Evolutionary conservation across 164 flowering plant genomes (phyloP).

Genomic region (Sextonia rubra): DNA sequence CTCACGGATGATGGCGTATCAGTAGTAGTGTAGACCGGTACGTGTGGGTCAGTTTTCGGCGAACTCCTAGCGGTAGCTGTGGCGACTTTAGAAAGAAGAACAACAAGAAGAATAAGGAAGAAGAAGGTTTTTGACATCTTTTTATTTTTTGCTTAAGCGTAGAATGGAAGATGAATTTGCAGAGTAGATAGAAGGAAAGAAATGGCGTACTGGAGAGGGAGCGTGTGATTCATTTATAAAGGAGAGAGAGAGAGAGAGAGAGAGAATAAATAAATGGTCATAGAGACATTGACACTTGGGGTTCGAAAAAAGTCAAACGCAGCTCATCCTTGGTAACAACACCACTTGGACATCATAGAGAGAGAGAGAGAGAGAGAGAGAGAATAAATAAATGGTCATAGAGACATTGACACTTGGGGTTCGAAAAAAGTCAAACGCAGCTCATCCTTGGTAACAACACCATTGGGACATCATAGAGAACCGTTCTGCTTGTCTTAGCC

Average conservation of each 20-base stretch:
- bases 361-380: too few relatives aligned
- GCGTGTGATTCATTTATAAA: too few relatives aligned
- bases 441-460: not conserved
- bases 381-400: too few relatives aligned
- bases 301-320: not conserved
- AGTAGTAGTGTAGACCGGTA: not conserved
- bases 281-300: not conserved
- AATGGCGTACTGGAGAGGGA: not conserved
- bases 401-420: too few relatives aligned
- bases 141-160: too few relatives aligned
- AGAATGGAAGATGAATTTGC: not conserved
- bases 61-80: not conserved
- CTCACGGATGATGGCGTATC: slow-evolving; percentile 4
- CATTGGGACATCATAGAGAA: slow-evolving; percentile 4
- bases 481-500: not conserved
- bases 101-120: not conserved
- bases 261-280: too few relatives aligned
- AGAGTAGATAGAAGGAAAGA: too few relatives aligned
- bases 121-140: not conserved
- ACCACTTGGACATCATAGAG: not conserved
- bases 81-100: slow-evolving; percentile 4
- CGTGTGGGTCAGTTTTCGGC: slow-evolving; percentile 9
- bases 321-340: not conserved
- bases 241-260: too few relatives aligned
- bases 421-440: not conserved